A percentile compares a stretch with the other conserved stretches of the same genome.
Evolutionary conservation across 306 rosid species (phyloP).

Genomic region (Dalbergia cultrata): DNA sequence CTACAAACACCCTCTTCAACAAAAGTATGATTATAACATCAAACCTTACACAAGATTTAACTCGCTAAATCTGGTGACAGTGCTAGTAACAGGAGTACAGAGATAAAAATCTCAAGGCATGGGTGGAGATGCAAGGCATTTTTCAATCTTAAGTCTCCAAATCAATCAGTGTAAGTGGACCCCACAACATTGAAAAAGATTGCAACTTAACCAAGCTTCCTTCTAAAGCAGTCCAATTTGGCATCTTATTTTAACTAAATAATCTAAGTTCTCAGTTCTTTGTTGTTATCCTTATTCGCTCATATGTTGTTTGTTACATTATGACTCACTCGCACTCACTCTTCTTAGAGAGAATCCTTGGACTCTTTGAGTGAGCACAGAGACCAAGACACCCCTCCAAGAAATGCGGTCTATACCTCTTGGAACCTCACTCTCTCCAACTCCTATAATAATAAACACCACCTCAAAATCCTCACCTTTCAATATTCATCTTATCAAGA

Average conservation of each 20-base stretch:
- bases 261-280: not conserved
- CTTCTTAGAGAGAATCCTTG: not conserved
- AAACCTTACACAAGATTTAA: not conserved
- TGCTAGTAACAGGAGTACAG: not conserved
- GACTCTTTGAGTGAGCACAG: slow-evolving; percentile 33
- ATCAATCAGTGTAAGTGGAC: slow-evolving; percentile 27
- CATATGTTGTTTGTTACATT: not conserved
- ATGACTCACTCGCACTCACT: not conserved
- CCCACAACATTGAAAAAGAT: slow-evolving; percentile 42
- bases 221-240: not conserved
- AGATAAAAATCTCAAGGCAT: slow-evolving; percentile 28
- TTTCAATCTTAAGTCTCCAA: not conserved
- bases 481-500: slow-evolving; percentile 51
- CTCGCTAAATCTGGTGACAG: not conserved
- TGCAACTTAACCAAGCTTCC: not conserved
- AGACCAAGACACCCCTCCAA: slow-evolving; percentile 47
- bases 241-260: not conserved
- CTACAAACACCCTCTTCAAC: not conserved
- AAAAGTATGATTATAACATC: not conserved
- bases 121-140: slow-evolving; percentile 27
- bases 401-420: slow-evolving; percentile 86
- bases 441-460: slow-evolving; percentile 58
- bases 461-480: slow-evolving; percentile 52
- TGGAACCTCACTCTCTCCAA: slow-evolving; percentile 68
- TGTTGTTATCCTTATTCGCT: not conserved